Base-by-base conservation (phyloP, 208 protist genomes). In the Naegleria lovaniensis region DNA sequence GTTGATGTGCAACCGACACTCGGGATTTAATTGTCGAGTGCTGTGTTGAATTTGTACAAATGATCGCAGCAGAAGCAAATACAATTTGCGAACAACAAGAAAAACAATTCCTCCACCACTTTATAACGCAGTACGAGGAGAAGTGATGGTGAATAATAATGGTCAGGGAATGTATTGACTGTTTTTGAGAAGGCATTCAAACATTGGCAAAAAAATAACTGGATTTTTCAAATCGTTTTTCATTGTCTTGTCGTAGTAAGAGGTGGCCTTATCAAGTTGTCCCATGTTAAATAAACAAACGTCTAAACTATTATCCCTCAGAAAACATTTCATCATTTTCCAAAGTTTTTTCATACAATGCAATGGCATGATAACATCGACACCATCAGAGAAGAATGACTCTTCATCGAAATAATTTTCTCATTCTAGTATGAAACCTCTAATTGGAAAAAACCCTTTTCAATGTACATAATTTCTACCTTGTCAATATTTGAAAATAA, bases 1-100 rank as follows among this genome's bases (percentile, higher is more conserved):
- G n/a, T n/a, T n/a, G n/a, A n/a, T 89, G 85, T 67, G 22, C 85
- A 38, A 67, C 51, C n/a, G 85, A 89, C 7, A 89, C 48, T 67
- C 55, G 22, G 25, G 29, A 33, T n/a, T 29, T 89, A 29, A 89
- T 89, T 22, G 25, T 36, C 16, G 85, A 89, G 4, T 89, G 85
- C 40, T 89, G 85, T 89, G 43, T 89, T 41, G 85, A 89, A 11
- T 89, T 89, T 67, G 51, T 89, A 41, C 85, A 89, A 89, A 89
- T 89, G 85, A 67, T 89, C 5, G 85, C 85, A 6, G 41, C 85
- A 19, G 48, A 89, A 67, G 5, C 85, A n/a, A 89, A 89, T 67
- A 11, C 11, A 40, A 41, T 89, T 51, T 89, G 85, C 22, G 22
- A 22, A n/a, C 38, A 38, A 41, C 13, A 67, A 41, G 40, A 89